Percentiles rank a stretch among this genome's conserved stretches.
These are phyloP conservation scores for Bondarzewia mesenterica DNA, from an alignment of 1,284 basidiomycete genomes.

Conservation along the genomic window DNA sequence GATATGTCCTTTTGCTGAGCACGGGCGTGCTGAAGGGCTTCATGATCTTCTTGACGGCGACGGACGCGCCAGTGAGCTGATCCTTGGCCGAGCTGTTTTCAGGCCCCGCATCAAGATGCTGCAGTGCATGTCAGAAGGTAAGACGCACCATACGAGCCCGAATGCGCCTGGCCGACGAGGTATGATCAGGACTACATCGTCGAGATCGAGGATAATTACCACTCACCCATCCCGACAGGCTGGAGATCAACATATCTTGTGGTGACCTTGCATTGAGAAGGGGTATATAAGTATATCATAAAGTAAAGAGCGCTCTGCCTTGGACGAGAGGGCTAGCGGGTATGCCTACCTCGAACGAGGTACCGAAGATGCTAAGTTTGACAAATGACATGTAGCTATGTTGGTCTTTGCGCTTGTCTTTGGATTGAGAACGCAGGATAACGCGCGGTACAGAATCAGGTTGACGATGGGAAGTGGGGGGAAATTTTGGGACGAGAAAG, in stretches of 20 bases:
- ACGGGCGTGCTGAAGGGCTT: constrained; percentile 97
- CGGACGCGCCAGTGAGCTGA: constrained; percentile 89
- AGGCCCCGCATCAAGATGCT: neutral
- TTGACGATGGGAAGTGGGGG: too few relatives aligned
- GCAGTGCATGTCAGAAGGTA: neutral
- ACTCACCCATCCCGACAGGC: constrained; percentile 97
- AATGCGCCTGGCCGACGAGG: constrained; percentile 63
- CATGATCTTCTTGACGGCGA: constrained; percentile 99
- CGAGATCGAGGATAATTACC: constrained; percentile 15
- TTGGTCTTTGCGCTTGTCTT: too few relatives aligned
- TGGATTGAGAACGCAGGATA: too few relatives aligned
- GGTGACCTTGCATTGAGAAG: constrained; percentile 86
- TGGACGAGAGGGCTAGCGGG: constrained; percentile 1
- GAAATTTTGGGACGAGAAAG: too few relatives aligned
- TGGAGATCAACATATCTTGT: constrained; percentile 99
- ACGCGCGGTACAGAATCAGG: too few relatives aligned
- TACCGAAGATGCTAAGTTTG: constrained; percentile 97
- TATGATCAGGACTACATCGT: constrained; percentile 9
- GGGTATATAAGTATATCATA: too few relatives aligned
- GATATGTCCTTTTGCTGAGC: constrained; percentile 95
- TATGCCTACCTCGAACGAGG: constrained; percentile 74
- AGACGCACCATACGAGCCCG: constrained; percentile 84
- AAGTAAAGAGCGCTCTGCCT: constrained; percentile 1
- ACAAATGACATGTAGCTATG: constrained; percentile 86
- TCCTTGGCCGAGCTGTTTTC: constrained; percentile 86